Evolutionary conservation across 768 basidiomycete genomes (phyloP).

Genomic region (Hericium erinaceus): DNA sequence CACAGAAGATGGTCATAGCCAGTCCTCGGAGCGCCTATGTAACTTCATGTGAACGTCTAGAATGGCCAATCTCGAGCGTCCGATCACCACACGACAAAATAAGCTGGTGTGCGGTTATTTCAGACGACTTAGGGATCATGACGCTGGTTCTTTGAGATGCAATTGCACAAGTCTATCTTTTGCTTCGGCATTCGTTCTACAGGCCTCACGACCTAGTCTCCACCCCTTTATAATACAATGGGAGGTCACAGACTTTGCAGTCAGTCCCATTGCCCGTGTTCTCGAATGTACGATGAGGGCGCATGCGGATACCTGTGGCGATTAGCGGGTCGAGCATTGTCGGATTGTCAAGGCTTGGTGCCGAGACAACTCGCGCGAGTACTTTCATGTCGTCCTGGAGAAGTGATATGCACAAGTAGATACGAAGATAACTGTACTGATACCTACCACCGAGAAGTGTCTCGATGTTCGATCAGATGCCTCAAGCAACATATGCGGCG

Average conservation of each 20-base stretch:
- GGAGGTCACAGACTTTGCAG: conserved; percentile 89
- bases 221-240: conserved; percentile 20
- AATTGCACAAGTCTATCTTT: not conserved
- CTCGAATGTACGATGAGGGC: conserved; percentile 92
- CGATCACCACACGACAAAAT: too few species aligned
- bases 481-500: too few species aligned
- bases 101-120: too few species aligned
- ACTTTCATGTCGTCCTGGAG: conserved; percentile 64
- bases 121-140: too few species aligned
- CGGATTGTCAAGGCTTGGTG: conserved; percentile 50
- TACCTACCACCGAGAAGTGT: conserved; percentile 47
- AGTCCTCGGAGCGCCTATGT: too few species aligned
- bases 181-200: not conserved
- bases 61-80: too few species aligned
- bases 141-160: too few species aligned
- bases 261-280: conserved; percentile 66
- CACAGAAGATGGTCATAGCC: too few species aligned
- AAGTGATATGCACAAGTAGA: conserved; percentile 1
- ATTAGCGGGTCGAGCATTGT: conserved; percentile 57
- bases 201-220: conserved; percentile 22
- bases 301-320: conserved; percentile 50
- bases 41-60: too few species aligned
- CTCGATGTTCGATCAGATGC: conserved; percentile 61
- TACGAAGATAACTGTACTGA: not conserved
- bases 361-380: conserved; percentile 54